A percentile compares a stretch with the other conserved stretches of the same genome.
Evolutionary conservation across 2,329 filamentous ascomycete genomes (phyloP).

Genomic region (Ophiocordyceps sinensis): DNA sequence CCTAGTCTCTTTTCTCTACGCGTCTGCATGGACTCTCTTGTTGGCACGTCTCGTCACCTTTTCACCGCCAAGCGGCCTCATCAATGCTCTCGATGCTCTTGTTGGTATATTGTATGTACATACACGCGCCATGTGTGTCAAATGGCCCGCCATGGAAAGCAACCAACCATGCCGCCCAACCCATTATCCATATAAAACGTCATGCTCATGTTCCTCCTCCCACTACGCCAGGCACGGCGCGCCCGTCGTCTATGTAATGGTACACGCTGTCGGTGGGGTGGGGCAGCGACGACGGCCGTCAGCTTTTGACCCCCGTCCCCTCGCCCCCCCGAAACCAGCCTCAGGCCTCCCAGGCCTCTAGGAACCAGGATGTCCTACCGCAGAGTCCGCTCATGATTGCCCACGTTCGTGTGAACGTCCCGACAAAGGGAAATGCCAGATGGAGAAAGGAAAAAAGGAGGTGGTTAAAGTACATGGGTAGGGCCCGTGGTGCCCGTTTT

Average conservation of each 20-base stretch:
- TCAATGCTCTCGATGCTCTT: too few relatives aligned
- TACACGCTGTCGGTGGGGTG: neutral
- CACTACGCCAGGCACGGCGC: neutral
- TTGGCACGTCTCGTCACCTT: too few relatives aligned
- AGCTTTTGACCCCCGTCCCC: neutral
- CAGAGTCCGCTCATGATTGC: too few relatives aligned
- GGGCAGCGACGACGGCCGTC: neutral
- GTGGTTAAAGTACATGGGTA: neutral
- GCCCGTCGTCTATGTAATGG: neutral
- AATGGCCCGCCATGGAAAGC: neutral
- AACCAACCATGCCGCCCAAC: neutral
- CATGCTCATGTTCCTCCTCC: neutral
- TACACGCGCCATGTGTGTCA: neutral
- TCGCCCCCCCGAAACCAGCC: neutral
- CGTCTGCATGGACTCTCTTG: too few relatives aligned
- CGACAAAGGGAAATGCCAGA: neutral
- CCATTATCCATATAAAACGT: constrained; percentile 1
- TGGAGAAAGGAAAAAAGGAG: neutral
- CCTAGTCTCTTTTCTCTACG: too few relatives aligned
- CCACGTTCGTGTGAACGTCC: neutral
- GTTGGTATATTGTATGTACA: neutral
- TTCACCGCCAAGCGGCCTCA: too few relatives aligned
- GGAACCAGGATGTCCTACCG: too few relatives aligned
- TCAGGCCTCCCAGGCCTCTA: neutral
- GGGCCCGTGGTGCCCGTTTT: neutral